Evolutionary conservation across 73 alveolate species (phyloP).

Genomic region (Effrenium voratum): DNA sequence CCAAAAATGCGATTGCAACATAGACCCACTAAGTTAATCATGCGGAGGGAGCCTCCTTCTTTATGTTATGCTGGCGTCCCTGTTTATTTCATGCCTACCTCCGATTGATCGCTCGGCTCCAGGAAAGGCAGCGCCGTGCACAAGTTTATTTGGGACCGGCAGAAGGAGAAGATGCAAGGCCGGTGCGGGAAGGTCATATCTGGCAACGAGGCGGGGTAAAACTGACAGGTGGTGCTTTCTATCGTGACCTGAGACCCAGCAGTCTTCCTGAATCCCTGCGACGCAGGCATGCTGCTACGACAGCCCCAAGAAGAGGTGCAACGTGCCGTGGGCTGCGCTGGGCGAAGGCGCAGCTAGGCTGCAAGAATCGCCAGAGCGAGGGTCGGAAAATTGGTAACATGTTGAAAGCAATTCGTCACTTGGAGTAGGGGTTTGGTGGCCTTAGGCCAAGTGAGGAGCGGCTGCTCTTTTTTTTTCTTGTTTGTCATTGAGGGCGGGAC

Average conservation of each 20-base stretch:
- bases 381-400: too few species aligned
- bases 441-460: too few species aligned
- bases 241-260: not conserved
- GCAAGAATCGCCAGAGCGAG: too few species aligned
- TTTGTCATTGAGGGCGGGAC: too few species aligned
- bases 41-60: too few species aligned
- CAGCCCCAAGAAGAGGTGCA: not conserved
- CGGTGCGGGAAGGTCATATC: not conserved
- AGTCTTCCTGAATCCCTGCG: not conserved
- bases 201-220: not conserved
- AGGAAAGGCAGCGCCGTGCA: constrained; percentile 82
- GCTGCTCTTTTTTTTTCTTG: too few species aligned
- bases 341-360: constrained; percentile 57
- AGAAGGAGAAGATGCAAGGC: constrained; percentile 53
- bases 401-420: too few species aligned
- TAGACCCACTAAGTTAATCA: too few species aligned
- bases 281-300: constrained; percentile 73
- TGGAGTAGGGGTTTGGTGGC: too few species aligned
- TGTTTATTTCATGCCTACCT: not conserved
- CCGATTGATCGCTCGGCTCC: not conserved
- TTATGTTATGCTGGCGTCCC: not conserved
- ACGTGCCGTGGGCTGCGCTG: constrained; percentile 85
- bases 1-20: too few species aligned
- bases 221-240: not conserved
- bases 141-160: constrained; percentile 87